Base-by-base conservation (phyloP, 352 stramenopile species). In the Globisporangium echinulatum region DNA sequence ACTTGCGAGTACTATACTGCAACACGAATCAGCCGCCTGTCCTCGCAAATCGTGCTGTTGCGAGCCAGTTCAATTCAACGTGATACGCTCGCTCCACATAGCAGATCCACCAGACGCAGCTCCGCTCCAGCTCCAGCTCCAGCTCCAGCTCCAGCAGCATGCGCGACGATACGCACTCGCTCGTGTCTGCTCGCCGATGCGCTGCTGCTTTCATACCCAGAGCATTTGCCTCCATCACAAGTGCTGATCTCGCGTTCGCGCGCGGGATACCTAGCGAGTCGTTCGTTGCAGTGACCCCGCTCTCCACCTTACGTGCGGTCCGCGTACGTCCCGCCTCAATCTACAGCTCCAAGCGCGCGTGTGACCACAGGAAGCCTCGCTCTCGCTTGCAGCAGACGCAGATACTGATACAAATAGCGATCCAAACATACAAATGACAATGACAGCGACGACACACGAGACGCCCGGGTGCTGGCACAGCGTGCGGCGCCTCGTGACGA, bases 391-490 rank as follows among this genome's bases (percentile, higher is more conserved):
- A 33, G 43, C 43, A 48, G 42, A n/a, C 43, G 43, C 43, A 48
- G 25, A 33, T 9, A 49, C 5, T 5, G 15, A 49, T 6, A 37
- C 7, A 8, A 4, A 50, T 5, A 8, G 8, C n/a, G 14, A 50
- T 9, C 46, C 19, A 36, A 5, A 50, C n/a, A n/a, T 33, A 9
- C 7, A 15, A 50, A 19, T 7, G 8, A 49, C 44, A 13, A 39
- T 15, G 25, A 13, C 54, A 39, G 17, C 33, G 6, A 19, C 54
- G 7, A 19, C 37, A 1, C 19, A 19, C 9, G 25, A n/a, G 33
- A 51, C 54, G 11, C 33, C 47, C 5, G 54, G 53, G 4, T 65
- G 59, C 48, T 65, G 59, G 59, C 54, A 52, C 13, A 46, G 53
- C 40, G 25, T 65, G 7, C 50, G 56, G 17, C 6, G 59, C 47